These are phyloP conservation scores for Falciphora oryzae DNA, from an alignment of 2,329 filamentous ascomycete species.

Conservation along the genomic window DNA sequence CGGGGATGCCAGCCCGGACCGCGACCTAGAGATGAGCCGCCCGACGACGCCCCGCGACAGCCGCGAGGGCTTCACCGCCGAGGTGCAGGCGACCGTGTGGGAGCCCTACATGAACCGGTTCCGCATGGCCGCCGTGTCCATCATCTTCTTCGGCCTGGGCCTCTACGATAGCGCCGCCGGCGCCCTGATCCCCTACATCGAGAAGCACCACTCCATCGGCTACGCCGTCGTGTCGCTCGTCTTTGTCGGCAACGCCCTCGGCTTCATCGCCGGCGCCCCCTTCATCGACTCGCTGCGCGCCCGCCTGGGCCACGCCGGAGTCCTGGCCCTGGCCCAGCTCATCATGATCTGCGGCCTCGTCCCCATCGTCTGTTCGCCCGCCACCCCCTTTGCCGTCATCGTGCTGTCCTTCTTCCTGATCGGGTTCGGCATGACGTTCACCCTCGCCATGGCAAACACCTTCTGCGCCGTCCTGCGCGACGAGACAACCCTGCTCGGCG, in stretches of 20 bases:
- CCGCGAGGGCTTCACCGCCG: conserved; percentile 29
- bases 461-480: conserved; percentile 34
- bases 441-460: conserved; percentile 52
- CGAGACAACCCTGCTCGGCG: conserved; percentile 50
- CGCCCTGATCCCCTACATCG: conserved; percentile 76
- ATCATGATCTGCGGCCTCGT: conserved; percentile 57
- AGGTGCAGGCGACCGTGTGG: conserved; percentile 50
- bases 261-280: conserved; percentile 69
- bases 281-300: conserved; percentile 59
- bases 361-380: conserved; percentile 57
- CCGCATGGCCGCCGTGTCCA: conserved; percentile 57
- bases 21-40: conserved; percentile 47
- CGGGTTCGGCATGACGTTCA: conserved; percentile 51
- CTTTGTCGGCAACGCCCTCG: conserved; percentile 71
- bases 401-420: conserved; percentile 65
- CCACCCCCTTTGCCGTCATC: conserved; percentile 65
- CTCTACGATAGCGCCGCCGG: conserved; percentile 72
- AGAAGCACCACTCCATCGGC: conserved; percentile 65
- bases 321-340: conserved; percentile 52
- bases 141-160: conserved; percentile 63
- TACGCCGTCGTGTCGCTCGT: conserved; percentile 77
- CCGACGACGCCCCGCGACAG: conserved; percentile 33
- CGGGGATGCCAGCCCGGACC: conserved; percentile 14
- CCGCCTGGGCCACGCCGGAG: conserved; percentile 59
- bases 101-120: conserved; percentile 64